These are phyloP conservation scores for Populus hybrid DNA, from an alignment of 441 rosid genomes.

Conservation along the genomic window DNA sequence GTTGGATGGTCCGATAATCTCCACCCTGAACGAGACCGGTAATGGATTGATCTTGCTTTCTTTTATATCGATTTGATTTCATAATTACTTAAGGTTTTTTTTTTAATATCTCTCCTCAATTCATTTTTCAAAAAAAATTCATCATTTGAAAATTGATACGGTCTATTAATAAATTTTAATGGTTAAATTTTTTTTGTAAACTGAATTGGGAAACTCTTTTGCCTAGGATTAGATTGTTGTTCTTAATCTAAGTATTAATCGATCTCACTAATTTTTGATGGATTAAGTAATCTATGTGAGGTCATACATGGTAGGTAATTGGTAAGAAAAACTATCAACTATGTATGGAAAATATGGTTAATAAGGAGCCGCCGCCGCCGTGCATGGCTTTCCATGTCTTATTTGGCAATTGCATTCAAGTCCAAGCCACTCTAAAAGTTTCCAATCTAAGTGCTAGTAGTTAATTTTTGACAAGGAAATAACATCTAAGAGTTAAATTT, in stretches of 20 bases:
- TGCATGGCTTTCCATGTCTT: not conserved
- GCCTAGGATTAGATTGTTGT: not conserved
- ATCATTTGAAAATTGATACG: no score
- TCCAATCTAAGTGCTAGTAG: not conserved
- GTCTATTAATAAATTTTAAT: no score
- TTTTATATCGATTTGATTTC: no score
- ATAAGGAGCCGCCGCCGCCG: not conserved
- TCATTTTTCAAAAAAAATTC: no score
- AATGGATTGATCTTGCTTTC: not conserved
- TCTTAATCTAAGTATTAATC: no score
- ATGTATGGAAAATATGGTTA: not conserved
- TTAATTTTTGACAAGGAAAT: not conserved
- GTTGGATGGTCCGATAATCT: constrained; percentile 49
- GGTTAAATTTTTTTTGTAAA: no score
- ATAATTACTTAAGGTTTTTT: no score
- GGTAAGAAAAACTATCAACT: not conserved
- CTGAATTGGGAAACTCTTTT: not conserved
- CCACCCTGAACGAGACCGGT: constrained; percentile 36
- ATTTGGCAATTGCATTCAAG: not conserved
- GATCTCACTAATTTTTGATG: not conserved
- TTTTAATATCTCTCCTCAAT: no score
- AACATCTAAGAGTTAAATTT: not conserved
- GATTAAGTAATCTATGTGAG: not conserved
- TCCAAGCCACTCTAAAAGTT: not conserved
- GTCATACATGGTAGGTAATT: not conserved